Percentiles rank a stretch among this genome's conserved stretches.
phyloP scores from a whole-genome alignment of 176 grass and related monocot species.

The Elaeis guineensis region DNA sequence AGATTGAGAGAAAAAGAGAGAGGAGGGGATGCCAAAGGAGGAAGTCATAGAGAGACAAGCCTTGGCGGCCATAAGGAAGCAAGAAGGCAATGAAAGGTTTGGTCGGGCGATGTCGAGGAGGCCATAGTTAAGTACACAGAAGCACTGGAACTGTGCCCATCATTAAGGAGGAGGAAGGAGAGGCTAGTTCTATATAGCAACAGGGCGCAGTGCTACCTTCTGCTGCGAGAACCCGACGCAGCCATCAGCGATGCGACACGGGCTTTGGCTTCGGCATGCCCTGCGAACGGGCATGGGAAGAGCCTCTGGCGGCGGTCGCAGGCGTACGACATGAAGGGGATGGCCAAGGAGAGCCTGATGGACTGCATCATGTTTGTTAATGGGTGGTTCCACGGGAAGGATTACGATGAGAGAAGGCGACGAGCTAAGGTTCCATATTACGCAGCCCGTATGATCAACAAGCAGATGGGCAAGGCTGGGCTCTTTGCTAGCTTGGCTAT shows the following conservation, averaged over 20 bases:
- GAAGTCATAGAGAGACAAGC: conserved; percentile 24
- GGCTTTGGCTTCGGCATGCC: conserved; percentile 55
- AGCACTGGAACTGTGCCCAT: conserved; percentile 55
- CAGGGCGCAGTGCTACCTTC: conserved; percentile 56
- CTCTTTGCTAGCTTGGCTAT: conserved; percentile 43
- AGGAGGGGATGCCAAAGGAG: conserved; percentile 32
- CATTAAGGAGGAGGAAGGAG: conserved; percentile 37
- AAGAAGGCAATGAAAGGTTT: conserved; percentile 54
- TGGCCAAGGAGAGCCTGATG: conserved; percentile 93
- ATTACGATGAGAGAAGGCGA: conserved; percentile 8
- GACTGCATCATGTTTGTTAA: conserved; percentile 66
- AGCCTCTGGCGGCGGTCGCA: conserved; percentile 83
- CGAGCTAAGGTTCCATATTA: conserved; percentile 57
- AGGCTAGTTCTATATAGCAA: conserved; percentile 77
- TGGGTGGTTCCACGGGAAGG: conserved; percentile 30
- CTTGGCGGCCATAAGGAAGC: conserved; percentile 52
- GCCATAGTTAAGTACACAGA: conserved; percentile 48
- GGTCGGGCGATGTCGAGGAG: conserved; percentile 43
- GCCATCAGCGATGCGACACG: conserved; percentile 79
- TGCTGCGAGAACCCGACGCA: conserved; percentile 38
- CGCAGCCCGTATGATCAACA: conserved; percentile 74
- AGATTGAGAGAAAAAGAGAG: conserved; percentile 47
- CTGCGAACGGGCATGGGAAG: conserved; percentile 52
- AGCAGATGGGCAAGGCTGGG: conserved; percentile 58
- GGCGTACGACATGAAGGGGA: conserved; percentile 87